phyloP scores from a whole-genome alignment of 768 basidiomycete species.

The Clitopilus passeckerianus region DNA sequence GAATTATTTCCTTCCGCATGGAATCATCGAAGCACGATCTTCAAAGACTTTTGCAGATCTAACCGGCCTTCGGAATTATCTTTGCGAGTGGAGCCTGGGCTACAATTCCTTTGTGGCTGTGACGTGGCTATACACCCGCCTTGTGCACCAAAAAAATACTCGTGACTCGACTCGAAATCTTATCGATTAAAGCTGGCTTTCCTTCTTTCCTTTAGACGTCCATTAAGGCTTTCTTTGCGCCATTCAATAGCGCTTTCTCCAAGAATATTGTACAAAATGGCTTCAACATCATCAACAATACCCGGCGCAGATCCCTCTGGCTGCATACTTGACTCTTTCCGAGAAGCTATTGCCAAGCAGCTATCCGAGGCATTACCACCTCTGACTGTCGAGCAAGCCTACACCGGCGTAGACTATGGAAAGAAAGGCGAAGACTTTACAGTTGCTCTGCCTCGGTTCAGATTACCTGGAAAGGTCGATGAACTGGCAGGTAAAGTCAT shows the following conservation, averaged over 20 bases:
- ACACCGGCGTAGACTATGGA: conserved; percentile 81
- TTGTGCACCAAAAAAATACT: conserved; percentile 1
- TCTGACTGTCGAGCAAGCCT: conserved; percentile 73
- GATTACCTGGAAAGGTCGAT: conserved; percentile 78
- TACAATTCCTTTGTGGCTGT: not conserved
- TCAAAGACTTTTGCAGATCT: not conserved
- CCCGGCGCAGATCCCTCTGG: conserved; percentile 56
- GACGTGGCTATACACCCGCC: not conserved
- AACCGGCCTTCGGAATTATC: not conserved
- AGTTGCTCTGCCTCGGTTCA: conserved; percentile 87
- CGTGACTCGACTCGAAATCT: conserved; percentile 16
- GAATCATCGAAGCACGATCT: too few species aligned
- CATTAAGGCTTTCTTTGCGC: conserved; percentile 8
- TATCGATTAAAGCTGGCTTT: conserved; percentile 19
- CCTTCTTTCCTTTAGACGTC: conserved; percentile 11
- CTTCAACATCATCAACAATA: conserved; percentile 23
- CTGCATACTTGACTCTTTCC: conserved; percentile 71
- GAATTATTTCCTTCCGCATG: too few species aligned
- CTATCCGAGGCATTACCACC: conserved; percentile 58
- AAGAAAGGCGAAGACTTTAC: conserved; percentile 95
- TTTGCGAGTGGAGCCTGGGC: not conserved
- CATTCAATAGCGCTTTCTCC: not conserved
- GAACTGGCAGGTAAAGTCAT: conserved; percentile 71
- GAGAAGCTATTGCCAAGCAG: conserved; percentile 73
- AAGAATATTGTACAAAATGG: conserved; percentile 13